These are phyloP conservation scores for Kwoniella pini DNA, from an alignment of 768 basidiomycete species.

Conservation along the genomic window DNA sequence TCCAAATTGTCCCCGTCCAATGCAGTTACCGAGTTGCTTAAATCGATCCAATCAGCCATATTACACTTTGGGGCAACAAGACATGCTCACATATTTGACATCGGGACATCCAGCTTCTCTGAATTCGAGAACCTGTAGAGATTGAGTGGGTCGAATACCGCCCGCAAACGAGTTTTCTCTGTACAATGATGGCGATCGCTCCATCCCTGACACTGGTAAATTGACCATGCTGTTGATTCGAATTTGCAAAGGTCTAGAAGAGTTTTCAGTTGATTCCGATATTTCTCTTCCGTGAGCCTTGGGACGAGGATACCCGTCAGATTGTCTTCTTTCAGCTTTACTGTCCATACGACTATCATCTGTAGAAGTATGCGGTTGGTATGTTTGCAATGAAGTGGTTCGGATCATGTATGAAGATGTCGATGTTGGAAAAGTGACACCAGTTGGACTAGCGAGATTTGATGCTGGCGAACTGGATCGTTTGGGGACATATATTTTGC, in stretches of 20 bases:
- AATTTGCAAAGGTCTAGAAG: slow-evolving; percentile 14
- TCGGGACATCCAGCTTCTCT: slow-evolving; percentile 24
- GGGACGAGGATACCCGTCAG: slow-evolving; percentile 22
- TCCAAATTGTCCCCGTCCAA: slow-evolving; percentile 95
- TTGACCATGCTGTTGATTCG: slow-evolving; percentile 25
- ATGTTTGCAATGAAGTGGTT: slow-evolving; percentile 7
- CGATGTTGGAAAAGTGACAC: slow-evolving; percentile 18
- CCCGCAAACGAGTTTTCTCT: slow-evolving; percentile 10
- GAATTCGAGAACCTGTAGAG: slow-evolving; percentile 37
- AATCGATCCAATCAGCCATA: slow-evolving; percentile 6
- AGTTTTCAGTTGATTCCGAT: slow-evolving; percentile 11
- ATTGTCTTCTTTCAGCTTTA: slow-evolving; percentile 32
- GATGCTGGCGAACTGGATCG: slow-evolving; percentile 34
- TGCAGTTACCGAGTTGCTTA: slow-evolving; percentile 98
- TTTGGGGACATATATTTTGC: slow-evolving; percentile 38
- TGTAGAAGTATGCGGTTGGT: background rate
- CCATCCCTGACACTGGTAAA: slow-evolving; percentile 17
- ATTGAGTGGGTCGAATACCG: slow-evolving; percentile 7
- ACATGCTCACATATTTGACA: slow-evolving; percentile 26
- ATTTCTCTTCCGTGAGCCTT: slow-evolving; percentile 15
- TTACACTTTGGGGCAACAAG: background rate
- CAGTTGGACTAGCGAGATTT: slow-evolving; percentile 12
- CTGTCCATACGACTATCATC: background rate
- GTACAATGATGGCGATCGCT: slow-evolving; percentile 12
- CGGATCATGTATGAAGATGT: slow-evolving; percentile 14